These are phyloP conservation scores for Actinomortierella ambigua DNA, from an alignment of 371 early-diverging fungal species.

Conservation along the genomic window DNA sequence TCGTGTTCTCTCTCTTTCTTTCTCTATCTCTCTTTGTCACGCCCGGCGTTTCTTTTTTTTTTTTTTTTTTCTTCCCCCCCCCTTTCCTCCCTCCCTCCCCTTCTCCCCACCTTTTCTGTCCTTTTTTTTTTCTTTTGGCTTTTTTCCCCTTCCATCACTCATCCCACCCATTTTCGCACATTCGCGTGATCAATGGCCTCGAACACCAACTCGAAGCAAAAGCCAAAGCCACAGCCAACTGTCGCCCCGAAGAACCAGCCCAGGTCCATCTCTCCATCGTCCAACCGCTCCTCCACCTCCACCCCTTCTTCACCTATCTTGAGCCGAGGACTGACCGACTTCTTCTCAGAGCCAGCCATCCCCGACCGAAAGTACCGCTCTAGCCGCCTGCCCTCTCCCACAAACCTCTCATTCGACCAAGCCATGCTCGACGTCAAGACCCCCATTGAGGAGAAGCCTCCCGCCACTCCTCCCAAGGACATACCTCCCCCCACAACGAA, in stretches of 20 bases:
- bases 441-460: conserved; percentile 2
- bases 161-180: no score
- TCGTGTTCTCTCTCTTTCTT: neutral
- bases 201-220: conserved; percentile 13
- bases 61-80: neutral
- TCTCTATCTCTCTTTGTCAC: no score
- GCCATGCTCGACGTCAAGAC: conserved; percentile 18
- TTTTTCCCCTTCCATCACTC: no score
- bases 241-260: no score
- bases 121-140: neutral
- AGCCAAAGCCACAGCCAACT: conserved; percentile 12
- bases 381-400: conserved; percentile 6
- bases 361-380: neutral
- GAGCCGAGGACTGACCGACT: conserved; percentile 7
- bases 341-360: conserved; percentile 23
- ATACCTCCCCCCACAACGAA: no score
- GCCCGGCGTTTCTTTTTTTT: neutral
- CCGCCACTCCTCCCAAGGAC: no score
- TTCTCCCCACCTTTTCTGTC: neutral
- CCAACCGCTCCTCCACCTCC: no score
- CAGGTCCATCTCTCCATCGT: no score
- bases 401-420: conserved; percentile 3
- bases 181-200: conserved; percentile 15
- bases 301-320: no score
- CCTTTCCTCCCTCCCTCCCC: neutral